Percentiles rank a stretch among this genome's conserved stretches.
phyloP scores from a whole-genome alignment of 768 basidiomycete genomes.

The Calocybe cyanea region DNA sequence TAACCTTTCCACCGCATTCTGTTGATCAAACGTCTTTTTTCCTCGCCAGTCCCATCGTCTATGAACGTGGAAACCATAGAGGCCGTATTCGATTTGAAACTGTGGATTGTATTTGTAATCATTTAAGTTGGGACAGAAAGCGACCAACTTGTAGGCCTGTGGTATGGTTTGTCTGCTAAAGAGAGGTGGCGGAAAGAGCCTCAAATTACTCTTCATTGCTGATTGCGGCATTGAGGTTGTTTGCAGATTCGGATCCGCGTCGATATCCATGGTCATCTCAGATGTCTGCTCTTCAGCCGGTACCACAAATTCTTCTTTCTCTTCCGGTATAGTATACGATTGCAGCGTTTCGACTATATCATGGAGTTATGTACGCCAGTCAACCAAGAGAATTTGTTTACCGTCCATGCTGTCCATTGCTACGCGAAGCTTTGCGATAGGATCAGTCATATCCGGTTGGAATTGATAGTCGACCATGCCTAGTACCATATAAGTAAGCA shows the following conservation, averaged over 20 bases:
- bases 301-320: constrained; percentile 60
- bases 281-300: constrained; percentile 20
- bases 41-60: constrained; percentile 76
- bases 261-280: constrained; percentile 18
- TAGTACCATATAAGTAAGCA: constrained; percentile 26
- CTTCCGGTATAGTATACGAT: constrained; percentile 64
- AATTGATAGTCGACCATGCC: constrained; percentile 96
- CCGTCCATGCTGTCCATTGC: constrained; percentile 84
- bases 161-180: constrained; percentile 82
- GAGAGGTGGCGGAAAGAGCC: constrained; percentile 83
- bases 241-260: constrained; percentile 39
- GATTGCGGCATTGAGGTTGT: constrained; percentile 8
- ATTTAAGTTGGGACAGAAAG: neutral
- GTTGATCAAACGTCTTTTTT: constrained; percentile 81
- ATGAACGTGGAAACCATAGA: constrained; percentile 65
- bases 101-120: constrained; percentile 21
- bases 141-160: constrained; percentile 71
- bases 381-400: constrained; percentile 28
- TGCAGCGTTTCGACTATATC: constrained; percentile 67
- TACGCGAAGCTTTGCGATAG: constrained; percentile 60
- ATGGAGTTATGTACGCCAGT: constrained; percentile 1
- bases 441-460: constrained; percentile 69
- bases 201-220: constrained; percentile 50
- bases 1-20: constrained; percentile 83
- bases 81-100: constrained; percentile 75